Evolutionary conservation across 1,139 yeast genomes (phyloP), one percentile per base, ranked within the genome.

Genomic region (Pneumocystis sp.): DNA sequence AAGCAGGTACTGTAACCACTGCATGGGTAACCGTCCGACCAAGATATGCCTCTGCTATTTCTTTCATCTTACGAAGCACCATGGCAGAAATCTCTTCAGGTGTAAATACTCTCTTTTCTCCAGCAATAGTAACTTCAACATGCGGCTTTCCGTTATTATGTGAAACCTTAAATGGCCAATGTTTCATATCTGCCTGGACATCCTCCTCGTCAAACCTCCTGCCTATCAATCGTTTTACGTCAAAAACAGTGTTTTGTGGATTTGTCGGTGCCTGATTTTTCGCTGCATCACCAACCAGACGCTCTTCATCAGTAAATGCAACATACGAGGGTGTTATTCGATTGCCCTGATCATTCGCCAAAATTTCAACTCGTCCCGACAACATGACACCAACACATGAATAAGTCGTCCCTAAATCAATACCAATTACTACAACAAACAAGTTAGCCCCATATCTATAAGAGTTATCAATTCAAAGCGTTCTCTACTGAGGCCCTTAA

Each of bases 1-100:
- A 91, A 66, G 97, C 97, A 66, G 97, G 97, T 67, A 91, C 97
- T 63, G 97, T 90, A 70, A 90, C 96, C 70, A 90, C 97, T 59
- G 96, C 96, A 73, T 90, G 95, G 66, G 95, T 87, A 70, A 89
- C 96, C 76, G 86, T 83, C 75, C 86, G 83, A 71, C 96, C 96
- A 72, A 89, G 81, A 78, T 88, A 89, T 73, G 88, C 93, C 80
- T 89, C 96, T 69, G 96, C 96, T 74, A 89, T 89, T 72, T 86
- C 85, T 81, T 89, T 89, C 96, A 89, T 89, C 79, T 89, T 89
- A 75, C 87, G 85, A 73, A 89, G 82, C 73, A 89, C 87, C 96
- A 89, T 89, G 73, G 93, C 93, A 62, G 95, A 86, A 73, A 89
- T 85, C 78, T 89, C 96, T 79, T 89, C 96, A 66, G 96, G 95